A percentile compares a stretch with the other conserved stretches of the same genome.
Evolutionary conservation across 805 yeast species (phyloP).

Genomic region (Ogataea zsoltii): DNA sequence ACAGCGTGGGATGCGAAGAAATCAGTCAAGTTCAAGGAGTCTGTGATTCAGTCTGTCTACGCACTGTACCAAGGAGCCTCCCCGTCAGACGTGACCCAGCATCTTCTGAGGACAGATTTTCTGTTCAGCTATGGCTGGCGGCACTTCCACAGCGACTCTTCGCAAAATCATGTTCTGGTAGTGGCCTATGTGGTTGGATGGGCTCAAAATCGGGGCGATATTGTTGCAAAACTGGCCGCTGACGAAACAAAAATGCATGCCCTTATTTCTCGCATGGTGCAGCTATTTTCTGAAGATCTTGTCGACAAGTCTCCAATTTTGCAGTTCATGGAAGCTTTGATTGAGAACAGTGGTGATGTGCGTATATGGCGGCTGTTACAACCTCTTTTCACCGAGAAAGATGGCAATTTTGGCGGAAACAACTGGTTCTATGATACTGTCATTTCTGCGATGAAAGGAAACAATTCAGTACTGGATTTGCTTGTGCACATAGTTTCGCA

Average conservation of each 20-base stretch:
- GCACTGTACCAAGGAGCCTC: slow-evolving; percentile 9
- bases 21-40: slow-evolving; percentile 6
- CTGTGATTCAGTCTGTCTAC: slow-evolving; percentile 8
- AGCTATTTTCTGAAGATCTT: slow-evolving; percentile 15
- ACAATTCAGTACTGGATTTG: slow-evolving; percentile 23
- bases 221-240: slow-evolving; percentile 2
- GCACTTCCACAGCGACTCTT: slow-evolving; percentile 39
- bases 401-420: slow-evolving; percentile 10
- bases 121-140: slow-evolving; percentile 40
- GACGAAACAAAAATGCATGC: slow-evolving; percentile 29
- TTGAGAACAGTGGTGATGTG: slow-evolving; percentile 25
- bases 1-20: slow-evolving; percentile 5
- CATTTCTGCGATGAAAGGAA: slow-evolving; percentile 15
- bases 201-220: not conserved
- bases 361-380: slow-evolving; percentile 19
- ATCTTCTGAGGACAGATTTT: not conserved
- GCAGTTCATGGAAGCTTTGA: slow-evolving; percentile 25
- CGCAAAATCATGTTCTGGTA: slow-evolving; percentile 41
- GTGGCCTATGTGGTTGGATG: slow-evolving; percentile 27
- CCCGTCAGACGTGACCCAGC: not conserved
- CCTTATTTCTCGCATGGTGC: slow-evolving; percentile 26
- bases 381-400: not conserved
- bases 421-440: slow-evolving; percentile 30
- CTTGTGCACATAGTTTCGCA: slow-evolving; percentile 37
- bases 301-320: slow-evolving; percentile 10